Percentiles rank a stretch among this genome's conserved stretches.
Conservation (phyloP, 345 rosid genomes). For the Euphorbia tirucalli region DNA sequence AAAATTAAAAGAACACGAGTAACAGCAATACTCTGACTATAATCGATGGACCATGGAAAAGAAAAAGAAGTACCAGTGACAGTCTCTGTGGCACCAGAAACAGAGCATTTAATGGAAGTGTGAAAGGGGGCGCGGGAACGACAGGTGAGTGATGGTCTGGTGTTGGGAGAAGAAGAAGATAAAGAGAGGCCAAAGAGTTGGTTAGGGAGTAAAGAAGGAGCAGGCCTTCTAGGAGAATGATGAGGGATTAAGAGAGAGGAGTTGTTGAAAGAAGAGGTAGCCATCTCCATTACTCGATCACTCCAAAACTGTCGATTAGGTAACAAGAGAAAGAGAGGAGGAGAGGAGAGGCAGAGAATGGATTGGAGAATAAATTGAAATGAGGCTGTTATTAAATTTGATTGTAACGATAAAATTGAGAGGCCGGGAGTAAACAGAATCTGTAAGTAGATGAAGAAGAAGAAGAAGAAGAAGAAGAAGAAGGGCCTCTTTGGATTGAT, state of each 20-base stretch:
- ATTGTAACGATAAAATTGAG: constrained; percentile 12
- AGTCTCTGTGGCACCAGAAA: constrained; percentile 53
- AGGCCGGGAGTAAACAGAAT: neutral
- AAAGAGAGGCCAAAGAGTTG: constrained; percentile 46
- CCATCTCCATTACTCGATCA: constrained; percentile 51
- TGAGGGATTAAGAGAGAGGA: constrained; percentile 35
- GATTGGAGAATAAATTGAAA: constrained; percentile 35
- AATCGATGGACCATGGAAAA: too few relatives aligned
- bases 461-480: too few relatives aligned
- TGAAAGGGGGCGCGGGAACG: constrained; percentile 31
- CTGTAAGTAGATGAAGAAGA: too few relatives aligned
- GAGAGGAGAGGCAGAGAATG: neutral
- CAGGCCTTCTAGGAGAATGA: constrained; percentile 11
- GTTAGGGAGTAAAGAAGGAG: constrained; percentile 31
- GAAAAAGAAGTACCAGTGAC: constrained; percentile 43
- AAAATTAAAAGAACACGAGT: neutral
- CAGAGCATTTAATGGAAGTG: constrained; percentile 60
- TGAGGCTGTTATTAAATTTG: constrained; percentile 28
- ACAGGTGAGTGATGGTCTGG: constrained; percentile 38
- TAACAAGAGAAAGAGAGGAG: constrained; percentile 8
- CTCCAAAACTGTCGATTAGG: constrained; percentile 17
- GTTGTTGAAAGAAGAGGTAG: constrained; percentile 37
- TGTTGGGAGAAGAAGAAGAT: constrained; percentile 31
- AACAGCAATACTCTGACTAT: neutral
- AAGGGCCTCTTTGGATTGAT: too few relatives aligned